Base-by-base conservation (phyloP, 2,329 filamentous ascomycete species). In the Fusarium neocosmosporiellum region DNA sequence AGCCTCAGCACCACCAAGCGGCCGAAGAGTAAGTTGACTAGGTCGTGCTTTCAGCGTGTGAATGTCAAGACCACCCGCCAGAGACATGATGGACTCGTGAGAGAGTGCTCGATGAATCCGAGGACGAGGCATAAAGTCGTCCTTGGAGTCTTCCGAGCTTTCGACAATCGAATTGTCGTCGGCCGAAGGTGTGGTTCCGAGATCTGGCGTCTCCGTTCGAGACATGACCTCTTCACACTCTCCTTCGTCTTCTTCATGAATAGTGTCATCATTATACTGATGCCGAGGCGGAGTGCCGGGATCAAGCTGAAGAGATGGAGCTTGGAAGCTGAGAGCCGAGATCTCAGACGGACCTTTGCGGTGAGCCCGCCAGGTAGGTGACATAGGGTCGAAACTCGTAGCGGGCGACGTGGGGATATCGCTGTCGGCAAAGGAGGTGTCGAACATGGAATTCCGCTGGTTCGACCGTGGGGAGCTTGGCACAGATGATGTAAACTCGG, bases 61-160 rank as follows among this genome's bases (percentile, higher is more conserved):
- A 58, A 98, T 97, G 79, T 98, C 96, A 80, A 98, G 92, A 3
- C 95, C 95, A 5, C 94, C 95, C 0, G 92, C 90, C 2, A 98
- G 88, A 0, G 95, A 98, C 74, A 98, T 89, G 69, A 98, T 91
- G 20, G 94, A 97, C 80, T 98, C 95, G 75, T 97, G 94, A 2
- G 95, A 98, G 2, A 90, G 80, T 4, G 90, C 87, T 34, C 92
- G 91, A 43, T 90, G 92, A 5, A 95, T 81, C 2, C 82, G 81
- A 61, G 83, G 84, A 64, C 80, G 81, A 74, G 84, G 82, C 74
- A 77, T 81, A 71, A 71, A 80, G 61, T 81, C 82, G 53, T 80
- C 81, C 71, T 78, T 78, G 59, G 75, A 81, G 46, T 67, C 73
- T 46, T 79, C 77, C 5, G 79, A 79, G 11, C 78, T 77, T 22